Evolutionary conservation across 2,329 filamentous ascomycete species (phyloP).

Genomic region (Teratosphaeriaceae sp.): DNA sequence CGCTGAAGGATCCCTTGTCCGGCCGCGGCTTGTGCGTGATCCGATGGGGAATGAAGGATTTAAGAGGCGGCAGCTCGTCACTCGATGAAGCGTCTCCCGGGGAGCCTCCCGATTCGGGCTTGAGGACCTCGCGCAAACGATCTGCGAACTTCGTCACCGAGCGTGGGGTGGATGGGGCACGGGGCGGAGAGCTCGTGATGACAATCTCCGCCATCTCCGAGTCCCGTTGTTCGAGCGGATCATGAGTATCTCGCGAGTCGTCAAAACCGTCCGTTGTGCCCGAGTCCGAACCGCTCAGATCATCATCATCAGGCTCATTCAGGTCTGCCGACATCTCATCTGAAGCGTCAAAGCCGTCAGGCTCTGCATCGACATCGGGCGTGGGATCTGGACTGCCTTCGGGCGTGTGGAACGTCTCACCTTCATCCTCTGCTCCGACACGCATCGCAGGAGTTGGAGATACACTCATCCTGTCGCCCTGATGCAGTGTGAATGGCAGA

Average conservation of each 20-base stretch:
- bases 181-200: background rate
- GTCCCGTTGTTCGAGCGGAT: background rate
- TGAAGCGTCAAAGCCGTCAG: slow-evolving; percentile 3
- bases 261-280: no score
- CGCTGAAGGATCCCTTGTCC: no score
- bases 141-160: background rate
- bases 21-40: background rate
- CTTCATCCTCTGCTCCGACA: slow-evolving; percentile 3
- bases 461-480: slow-evolving; percentile 21
- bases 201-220: background rate
- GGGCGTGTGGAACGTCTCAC: slow-evolving; percentile 15
- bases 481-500: slow-evolving; percentile 8
- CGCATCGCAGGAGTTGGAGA: slow-evolving; percentile 12
- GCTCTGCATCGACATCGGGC: background rate
- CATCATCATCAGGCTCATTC: background rate
- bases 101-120: background rate
- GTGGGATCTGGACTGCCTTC: slow-evolving; percentile 3
- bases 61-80: background rate
- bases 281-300: no score
- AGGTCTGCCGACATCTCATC: slow-evolving; percentile 6
- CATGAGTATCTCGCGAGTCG: no score
- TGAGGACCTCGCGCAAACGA: background rate
- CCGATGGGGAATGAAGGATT: background rate
- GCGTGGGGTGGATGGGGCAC: no score
- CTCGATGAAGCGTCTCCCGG: background rate